Conservation (phyloP, 495 filamentous ascomycete genomes). For the Corynascus novoguineensis region DNA sequence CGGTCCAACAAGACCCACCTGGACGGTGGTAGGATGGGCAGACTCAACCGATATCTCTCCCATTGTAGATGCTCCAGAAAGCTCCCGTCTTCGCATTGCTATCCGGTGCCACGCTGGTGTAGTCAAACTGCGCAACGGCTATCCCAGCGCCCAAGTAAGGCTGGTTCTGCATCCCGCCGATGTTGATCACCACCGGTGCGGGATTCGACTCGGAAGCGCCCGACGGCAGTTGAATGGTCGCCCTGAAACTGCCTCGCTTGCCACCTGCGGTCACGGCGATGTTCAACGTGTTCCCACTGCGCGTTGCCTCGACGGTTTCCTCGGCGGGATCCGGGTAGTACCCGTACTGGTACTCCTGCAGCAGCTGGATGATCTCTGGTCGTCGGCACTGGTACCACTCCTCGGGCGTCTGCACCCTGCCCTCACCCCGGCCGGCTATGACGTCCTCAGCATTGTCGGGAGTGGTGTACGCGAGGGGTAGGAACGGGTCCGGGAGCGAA, state of each 20-base stretch:
- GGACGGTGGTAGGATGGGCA: neutral
- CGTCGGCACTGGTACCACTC: constrained; percentile 50
- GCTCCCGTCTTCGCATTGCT: constrained; percentile 48
- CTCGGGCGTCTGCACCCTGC: constrained; percentile 41
- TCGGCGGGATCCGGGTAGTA: constrained; percentile 49
- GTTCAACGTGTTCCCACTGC: constrained; percentile 44
- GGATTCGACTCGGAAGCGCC: constrained; percentile 33
- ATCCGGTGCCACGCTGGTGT: constrained; percentile 45
- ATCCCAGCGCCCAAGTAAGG: constrained; percentile 46
- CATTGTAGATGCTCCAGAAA: constrained; percentile 50
- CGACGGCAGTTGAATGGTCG: constrained; percentile 40
- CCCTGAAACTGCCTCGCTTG: constrained; percentile 43
- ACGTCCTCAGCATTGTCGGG: constrained; percentile 38
- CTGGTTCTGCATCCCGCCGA: constrained; percentile 50
- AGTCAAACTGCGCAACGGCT: constrained; percentile 49
- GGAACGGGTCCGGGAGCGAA: constrained; percentile 47
- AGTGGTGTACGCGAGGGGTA: constrained; percentile 42
- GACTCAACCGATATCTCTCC: constrained; percentile 44
- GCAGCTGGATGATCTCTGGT: constrained; percentile 47
- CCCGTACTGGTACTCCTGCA: constrained; percentile 52
- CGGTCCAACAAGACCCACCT: no score
- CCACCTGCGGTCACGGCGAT: constrained; percentile 43
- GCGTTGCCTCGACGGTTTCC: constrained; percentile 48
- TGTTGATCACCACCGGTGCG: constrained; percentile 50
- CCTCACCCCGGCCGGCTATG: constrained; percentile 35